These are phyloP conservation scores for Plasmodium adleri DNA, from an alignment of 169 alveolate species.

Conservation along the genomic window DNA sequence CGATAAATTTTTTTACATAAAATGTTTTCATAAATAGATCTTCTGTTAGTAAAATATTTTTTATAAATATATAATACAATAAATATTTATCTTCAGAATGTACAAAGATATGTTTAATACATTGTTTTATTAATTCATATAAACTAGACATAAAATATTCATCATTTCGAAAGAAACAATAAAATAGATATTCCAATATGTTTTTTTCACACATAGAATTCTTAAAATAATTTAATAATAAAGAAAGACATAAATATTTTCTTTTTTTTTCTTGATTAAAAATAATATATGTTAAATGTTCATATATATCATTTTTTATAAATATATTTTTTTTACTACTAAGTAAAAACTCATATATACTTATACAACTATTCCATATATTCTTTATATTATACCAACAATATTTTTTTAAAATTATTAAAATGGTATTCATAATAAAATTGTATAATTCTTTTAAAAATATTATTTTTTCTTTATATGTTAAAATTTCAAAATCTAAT, in stretches of 20 bases:
- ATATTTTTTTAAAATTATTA: conserved; percentile 55
- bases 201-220: conserved; percentile 72
- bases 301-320: conserved; percentile 60
- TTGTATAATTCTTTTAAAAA: conserved; percentile 46
- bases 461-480: conserved; percentile 11
- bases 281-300: conserved; percentile 67
- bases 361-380: conserved; percentile 74
- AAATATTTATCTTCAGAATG: conserved; percentile 43
- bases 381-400: conserved; percentile 72
- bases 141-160: conserved; percentile 53
- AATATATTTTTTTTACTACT: conserved; percentile 47
- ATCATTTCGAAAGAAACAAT: conserved; percentile 61
- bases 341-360: conserved; percentile 60
- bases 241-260: conserved; percentile 55
- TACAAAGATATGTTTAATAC: conserved; percentile 64
- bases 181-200: conserved; percentile 62
- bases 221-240: conserved; percentile 63
- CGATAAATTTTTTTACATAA: conserved; percentile 66
- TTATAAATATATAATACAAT: conserved; percentile 60
- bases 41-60: conserved; percentile 57
- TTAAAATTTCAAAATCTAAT: conserved; percentile 5
- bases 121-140: conserved; percentile 68
- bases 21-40: conserved; percentile 49
- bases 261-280: conserved; percentile 75
- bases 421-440: conserved; percentile 34